Evolutionary conservation across 192 early-diverging fungal genomes (phyloP).

Genomic region (Backusella macrospora): DNA sequence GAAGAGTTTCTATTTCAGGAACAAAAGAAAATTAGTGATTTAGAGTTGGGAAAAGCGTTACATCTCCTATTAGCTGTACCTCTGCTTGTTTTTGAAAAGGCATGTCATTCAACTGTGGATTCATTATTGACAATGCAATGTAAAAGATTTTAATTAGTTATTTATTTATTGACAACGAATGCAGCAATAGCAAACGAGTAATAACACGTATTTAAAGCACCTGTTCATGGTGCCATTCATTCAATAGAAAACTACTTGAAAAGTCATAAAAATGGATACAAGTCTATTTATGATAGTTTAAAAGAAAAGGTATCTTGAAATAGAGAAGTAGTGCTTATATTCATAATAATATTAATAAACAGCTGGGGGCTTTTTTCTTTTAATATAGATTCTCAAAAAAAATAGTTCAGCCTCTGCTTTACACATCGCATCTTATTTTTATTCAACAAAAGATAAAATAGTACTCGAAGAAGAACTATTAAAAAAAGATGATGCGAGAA

Average conservation of each 20-base stretch:
- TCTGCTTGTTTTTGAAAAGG: not conserved
- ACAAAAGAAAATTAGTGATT: not conserved
- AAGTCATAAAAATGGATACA: not conserved
- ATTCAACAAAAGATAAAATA: not conserved
- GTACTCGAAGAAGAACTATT: not conserved
- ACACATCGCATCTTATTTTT: not conserved
- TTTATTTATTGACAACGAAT: not conserved
- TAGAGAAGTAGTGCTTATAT: not conserved
- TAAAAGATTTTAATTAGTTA: not conserved
- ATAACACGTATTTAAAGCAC: not conserved
- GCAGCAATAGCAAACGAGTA: not conserved
- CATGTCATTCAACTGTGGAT: not conserved
- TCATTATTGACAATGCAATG: not conserved
- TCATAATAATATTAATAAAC: not conserved
- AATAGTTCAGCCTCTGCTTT: not conserved
- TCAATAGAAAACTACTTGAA: not conserved
- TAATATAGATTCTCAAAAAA: not conserved
- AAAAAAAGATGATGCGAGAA: not conserved
- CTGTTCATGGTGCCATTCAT: not conserved
- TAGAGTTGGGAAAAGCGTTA: not conserved
- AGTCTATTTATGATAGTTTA: not conserved
- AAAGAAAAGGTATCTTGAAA: not conserved
- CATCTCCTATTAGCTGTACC: not conserved
- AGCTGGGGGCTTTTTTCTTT: not conserved
- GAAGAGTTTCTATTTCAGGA: not conserved